Evolutionary conservation across 371 early-diverging fungal genomes (phyloP).

Genomic region (Mortierella sp.): DNA sequence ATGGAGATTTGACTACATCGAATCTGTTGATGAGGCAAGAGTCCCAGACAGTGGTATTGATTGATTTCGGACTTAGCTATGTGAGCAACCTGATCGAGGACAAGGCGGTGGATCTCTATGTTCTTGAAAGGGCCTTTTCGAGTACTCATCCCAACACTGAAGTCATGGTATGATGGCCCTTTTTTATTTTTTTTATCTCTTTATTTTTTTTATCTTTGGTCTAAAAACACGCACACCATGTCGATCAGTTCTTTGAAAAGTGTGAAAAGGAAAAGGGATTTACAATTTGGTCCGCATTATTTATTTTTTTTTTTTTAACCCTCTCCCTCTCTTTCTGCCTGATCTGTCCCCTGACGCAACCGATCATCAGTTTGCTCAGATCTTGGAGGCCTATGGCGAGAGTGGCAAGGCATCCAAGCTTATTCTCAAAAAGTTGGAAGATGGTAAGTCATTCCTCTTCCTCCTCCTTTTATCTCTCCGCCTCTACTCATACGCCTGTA

Average conservation of each 20-base stretch:
- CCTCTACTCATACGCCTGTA: no score
- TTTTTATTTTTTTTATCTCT: slow-evolving; percentile 11
- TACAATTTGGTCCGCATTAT: slow-evolving; percentile 3
- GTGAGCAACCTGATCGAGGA: slow-evolving; percentile 92
- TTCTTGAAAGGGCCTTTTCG: slow-evolving; percentile 94
- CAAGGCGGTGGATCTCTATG: slow-evolving; percentile 99
- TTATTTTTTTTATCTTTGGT: no score
- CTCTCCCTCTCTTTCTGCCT: background rate
- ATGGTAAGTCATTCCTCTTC: slow-evolving; percentile 67
- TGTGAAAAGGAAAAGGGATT: no score
- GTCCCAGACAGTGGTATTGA: slow-evolving; percentile 73
- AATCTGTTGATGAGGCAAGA: slow-evolving; percentile 86
- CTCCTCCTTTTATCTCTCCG: slow-evolving; percentile 1
- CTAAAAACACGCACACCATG: no score
- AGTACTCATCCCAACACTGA: slow-evolving; percentile 92
- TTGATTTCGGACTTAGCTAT: slow-evolving; percentile 98
- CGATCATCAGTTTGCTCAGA: slow-evolving; percentile 70
- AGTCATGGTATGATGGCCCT: slow-evolving; percentile 62
- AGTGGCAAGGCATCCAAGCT: slow-evolving; percentile 61
- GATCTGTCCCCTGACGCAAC: background rate
- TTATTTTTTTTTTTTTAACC: background rate
- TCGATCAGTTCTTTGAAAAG: no score
- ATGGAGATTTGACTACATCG: slow-evolving; percentile 99
- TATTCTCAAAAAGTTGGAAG: slow-evolving; percentile 81
- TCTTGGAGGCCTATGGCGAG: slow-evolving; percentile 75